phyloP scores from a whole-genome alignment of 129 eudicot genomes.

The Heracleum sosnowskyi region DNA sequence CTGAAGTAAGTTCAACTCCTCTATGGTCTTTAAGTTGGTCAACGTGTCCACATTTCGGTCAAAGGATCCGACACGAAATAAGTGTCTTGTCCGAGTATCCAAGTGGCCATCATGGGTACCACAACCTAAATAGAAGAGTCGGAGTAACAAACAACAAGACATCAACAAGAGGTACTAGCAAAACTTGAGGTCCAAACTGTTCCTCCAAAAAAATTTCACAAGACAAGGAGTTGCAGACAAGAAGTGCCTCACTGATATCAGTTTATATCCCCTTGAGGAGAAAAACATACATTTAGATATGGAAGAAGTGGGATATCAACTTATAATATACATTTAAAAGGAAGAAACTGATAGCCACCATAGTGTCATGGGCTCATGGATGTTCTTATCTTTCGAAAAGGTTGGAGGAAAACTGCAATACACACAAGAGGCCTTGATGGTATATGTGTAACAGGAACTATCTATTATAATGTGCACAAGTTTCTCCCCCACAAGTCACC shows the following conservation, averaged over 20 bases:
- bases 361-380: neutral
- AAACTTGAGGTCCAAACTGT: neutral
- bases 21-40: too few species aligned
- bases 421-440: neutral
- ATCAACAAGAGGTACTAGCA: neutral
- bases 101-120: too few species aligned
- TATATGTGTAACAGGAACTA: neutral
- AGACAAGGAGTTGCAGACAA: too few species aligned
- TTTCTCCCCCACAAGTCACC: neutral
- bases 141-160: neutral
- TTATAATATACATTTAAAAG: neutral
- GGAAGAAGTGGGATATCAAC: too few species aligned
- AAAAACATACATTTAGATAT: too few species aligned
- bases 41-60: too few species aligned
- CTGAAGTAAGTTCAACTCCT: too few species aligned
- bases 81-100: neutral
- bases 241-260: neutral
- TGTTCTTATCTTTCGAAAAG: neutral
- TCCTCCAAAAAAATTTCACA: too few species aligned
- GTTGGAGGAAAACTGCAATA: neutral
- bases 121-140: too few species aligned
- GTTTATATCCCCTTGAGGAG: neutral
- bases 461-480: neutral
- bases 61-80: neutral
- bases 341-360: neutral